A percentile compares a stretch with the other conserved stretches of the same genome.
Evolutionary conservation across 139 green algal genomes (phyloP).

Genomic region (Coelastrella sp.): DNA sequence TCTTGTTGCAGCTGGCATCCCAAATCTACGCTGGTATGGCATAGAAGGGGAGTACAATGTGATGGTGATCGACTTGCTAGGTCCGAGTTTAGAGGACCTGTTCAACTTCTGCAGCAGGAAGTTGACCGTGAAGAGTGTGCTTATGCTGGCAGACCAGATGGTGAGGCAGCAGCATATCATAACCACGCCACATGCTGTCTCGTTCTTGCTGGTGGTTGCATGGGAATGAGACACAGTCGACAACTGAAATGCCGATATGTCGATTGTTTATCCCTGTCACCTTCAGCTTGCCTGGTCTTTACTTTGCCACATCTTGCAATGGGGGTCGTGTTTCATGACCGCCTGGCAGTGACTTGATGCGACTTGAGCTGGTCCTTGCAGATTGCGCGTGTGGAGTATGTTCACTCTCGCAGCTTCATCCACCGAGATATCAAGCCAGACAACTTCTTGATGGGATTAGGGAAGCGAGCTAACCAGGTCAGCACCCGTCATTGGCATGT

Average conservation of each 20-base stretch:
- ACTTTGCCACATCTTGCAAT: too few relatives aligned
- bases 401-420: constrained; percentile 98
- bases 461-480: constrained; percentile 94
- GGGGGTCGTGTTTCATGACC: too few relatives aligned
- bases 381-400: constrained; percentile 95
- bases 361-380: constrained; percentile 50
- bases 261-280: neutral
- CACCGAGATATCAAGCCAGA: constrained; percentile 99
- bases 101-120: constrained; percentile 99
- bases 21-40: constrained; percentile 98
- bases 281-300: neutral
- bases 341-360: neutral
- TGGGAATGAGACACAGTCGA: too few relatives aligned
- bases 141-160: constrained; percentile 99
- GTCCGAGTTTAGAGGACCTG: constrained; percentile 96
- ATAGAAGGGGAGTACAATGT: constrained; percentile 99
- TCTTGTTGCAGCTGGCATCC: constrained; percentile 90
- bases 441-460: constrained; percentile 99
- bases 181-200: too few relatives aligned
- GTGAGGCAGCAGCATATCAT: constrained; percentile 56
- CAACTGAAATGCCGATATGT: neutral
- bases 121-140: constrained; percentile 97
- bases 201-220: too few relatives aligned
- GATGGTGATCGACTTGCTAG: constrained; percentile 99
- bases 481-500: neutral